Evolutionary conservation across 108 stramenopile genomes (phyloP).

Genomic region (Epipyxis sp.): DNA sequence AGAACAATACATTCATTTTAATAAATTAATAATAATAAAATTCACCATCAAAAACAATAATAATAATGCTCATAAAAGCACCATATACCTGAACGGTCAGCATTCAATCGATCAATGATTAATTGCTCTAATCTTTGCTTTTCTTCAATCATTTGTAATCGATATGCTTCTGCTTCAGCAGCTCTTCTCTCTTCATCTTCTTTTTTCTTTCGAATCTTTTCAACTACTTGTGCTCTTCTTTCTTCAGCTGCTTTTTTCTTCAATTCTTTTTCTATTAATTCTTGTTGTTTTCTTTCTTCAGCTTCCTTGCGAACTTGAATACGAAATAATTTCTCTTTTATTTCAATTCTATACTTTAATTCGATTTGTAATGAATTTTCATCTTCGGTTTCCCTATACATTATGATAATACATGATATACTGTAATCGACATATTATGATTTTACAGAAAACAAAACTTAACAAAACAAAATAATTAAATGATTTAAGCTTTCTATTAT

Average conservation of each 20-base stretch:
- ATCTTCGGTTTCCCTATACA: slow-evolving; percentile 23
- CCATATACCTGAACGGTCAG: neutral
- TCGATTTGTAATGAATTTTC: neutral
- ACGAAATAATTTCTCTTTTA: neutral
- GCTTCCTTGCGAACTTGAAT: neutral
- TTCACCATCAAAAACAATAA: no score
- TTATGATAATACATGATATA: no score
- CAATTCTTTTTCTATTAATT: neutral
- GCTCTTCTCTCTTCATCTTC: slow-evolving; percentile 18
- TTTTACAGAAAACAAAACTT: no score
- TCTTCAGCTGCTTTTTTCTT: slow-evolving; percentile 3
- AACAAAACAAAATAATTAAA: no score
- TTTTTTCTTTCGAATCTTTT: neutral
- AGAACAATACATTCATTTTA: no score
- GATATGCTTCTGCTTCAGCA: slow-evolving; percentile 23
- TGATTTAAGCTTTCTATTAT: no score
- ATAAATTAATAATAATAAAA: no score
- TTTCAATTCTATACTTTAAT: neutral
- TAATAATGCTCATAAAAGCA: no score
- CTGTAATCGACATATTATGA: no score
- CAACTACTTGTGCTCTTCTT: slow-evolving; percentile 1
- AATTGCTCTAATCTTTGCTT: slow-evolving; percentile 7
- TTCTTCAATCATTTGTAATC: slow-evolving; percentile 12
- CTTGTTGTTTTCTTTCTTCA: neutral
- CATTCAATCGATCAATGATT: neutral